phyloP scores from a whole-genome alignment of 1,139 yeast species.

The Candida smagusa region DNA sequence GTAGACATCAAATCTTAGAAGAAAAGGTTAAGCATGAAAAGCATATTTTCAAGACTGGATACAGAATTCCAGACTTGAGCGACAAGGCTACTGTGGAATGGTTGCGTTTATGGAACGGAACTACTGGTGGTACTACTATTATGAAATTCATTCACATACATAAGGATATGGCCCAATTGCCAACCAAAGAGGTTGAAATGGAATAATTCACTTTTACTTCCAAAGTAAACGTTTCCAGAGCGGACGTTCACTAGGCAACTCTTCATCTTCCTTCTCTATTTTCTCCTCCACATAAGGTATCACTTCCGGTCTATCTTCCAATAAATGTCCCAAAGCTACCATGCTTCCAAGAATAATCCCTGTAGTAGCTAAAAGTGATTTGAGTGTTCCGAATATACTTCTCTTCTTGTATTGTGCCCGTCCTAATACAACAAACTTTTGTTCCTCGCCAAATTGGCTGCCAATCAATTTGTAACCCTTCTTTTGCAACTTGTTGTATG shows the following conservation, averaged over 20 bases:
- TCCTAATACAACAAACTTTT: constrained; percentile 33
- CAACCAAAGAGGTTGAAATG: constrained; percentile 26
- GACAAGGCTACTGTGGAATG: constrained; percentile 56
- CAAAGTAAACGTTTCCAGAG: constrained; percentile 7
- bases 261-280: not conserved
- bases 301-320: constrained; percentile 8
- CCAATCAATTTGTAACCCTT: constrained; percentile 49
- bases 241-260: constrained; percentile 1
- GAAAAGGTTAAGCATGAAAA: constrained; percentile 58
- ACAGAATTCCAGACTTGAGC: constrained; percentile 68
- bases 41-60: constrained; percentile 66
- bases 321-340: constrained; percentile 25
- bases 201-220: constrained; percentile 1
- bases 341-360: constrained; percentile 32
- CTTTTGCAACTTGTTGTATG: constrained; percentile 31
- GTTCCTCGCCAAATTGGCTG: constrained; percentile 24
- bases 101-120: constrained; percentile 75
- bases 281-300: not conserved
- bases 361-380: constrained; percentile 30
- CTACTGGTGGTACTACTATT: constrained; percentile 72
- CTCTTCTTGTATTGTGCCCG: constrained; percentile 12
- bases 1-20: constrained; percentile 65
- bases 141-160: constrained; percentile 46
- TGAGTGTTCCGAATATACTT: constrained; percentile 13
- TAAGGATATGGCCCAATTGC: constrained; percentile 28